phyloP scores from a whole-genome alignment of 495 filamentous ascomycete species.

The Podospora anserina region DNA sequence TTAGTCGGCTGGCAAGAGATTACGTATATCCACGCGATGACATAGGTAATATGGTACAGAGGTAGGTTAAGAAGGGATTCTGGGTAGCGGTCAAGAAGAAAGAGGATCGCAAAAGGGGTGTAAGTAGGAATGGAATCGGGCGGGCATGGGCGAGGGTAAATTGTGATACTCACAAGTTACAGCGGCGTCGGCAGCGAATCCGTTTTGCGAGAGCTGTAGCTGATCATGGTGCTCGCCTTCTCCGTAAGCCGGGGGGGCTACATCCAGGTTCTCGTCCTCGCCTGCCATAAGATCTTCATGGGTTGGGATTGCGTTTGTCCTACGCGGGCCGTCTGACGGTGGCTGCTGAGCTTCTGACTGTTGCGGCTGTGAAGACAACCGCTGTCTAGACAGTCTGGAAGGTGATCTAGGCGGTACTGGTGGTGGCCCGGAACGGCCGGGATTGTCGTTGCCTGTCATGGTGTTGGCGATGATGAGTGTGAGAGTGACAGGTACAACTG shows the following conservation, averaged over 20 bases:
- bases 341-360: not conserved
- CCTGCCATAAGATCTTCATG: slow-evolving; percentile 22
- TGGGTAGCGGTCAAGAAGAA: not conserved
- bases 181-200: slow-evolving; percentile 47
- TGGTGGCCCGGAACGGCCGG: not conserved
- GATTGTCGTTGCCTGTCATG: not conserved
- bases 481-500: not conserved
- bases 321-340: not conserved
- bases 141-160: not conserved
- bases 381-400: not conserved
- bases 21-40: not conserved
- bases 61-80: not conserved
- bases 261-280: slow-evolving; percentile 31
- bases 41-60: not conserved
- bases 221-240: slow-evolving; percentile 45
- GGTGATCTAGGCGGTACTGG: not conserved
- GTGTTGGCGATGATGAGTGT: not conserved
- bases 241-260: slow-evolving; percentile 45
- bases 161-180: slow-evolving; percentile 36
- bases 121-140: not conserved
- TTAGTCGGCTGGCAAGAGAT: not conserved
- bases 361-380: not conserved
- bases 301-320: slow-evolving; percentile 25
- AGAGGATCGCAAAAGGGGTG: not conserved
- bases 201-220: slow-evolving; percentile 47